Evolutionary conservation across 805 yeast species (phyloP), one percentile per base, ranked within the genome.

Genomic region (Wickerhamiella azymoides): DNA sequence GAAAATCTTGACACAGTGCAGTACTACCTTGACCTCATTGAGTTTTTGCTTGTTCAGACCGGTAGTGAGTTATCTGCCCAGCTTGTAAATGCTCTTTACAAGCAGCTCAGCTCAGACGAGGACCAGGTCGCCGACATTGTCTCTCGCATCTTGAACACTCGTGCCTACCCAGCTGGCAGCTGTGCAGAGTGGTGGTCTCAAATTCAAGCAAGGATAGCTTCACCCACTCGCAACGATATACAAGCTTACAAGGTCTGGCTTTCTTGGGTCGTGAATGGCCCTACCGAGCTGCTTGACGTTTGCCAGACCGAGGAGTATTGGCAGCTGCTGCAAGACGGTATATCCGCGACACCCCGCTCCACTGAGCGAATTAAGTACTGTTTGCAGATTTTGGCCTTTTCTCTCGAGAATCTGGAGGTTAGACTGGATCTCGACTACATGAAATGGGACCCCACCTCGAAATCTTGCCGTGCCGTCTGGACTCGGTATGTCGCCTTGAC

Each of bases 311-410:
- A 49, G 3, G 50, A 54, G 1, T 80, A 77, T 52, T 84, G 93
- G 92, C 40, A 49, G 3, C 54, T 57, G 11, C 57, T 84, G 17
- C 84, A 80, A 54, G 51, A 52, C 21, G 80, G 84, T 2, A 61
- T 84, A 35, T 67, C 70, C 13, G 69, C 10, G 13, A 5, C 21
- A 76, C 46, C 54, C 60, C 2, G 63, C 71, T 1, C 47, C 11
- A 86, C 81, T 55, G 93, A 84, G 48, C 76, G 71, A 47, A 71
- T 83, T 43, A 85, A 84, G 57, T 75, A 75, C 55, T 68, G 79
- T 10, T 61, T 84, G 24, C 77, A 88, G 0, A 73, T 83, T 13
- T 57, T 84, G 28, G 78, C 79, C 52, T 58, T 73, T 17, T 70
- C 93, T 0, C 65, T 85, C 13, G 73, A 72, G 51, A 62, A n/a